These are phyloP conservation scores for Umbellularia californica DNA, from an alignment of 164 flowering plant genomes.

Conservation along the genomic window DNA sequence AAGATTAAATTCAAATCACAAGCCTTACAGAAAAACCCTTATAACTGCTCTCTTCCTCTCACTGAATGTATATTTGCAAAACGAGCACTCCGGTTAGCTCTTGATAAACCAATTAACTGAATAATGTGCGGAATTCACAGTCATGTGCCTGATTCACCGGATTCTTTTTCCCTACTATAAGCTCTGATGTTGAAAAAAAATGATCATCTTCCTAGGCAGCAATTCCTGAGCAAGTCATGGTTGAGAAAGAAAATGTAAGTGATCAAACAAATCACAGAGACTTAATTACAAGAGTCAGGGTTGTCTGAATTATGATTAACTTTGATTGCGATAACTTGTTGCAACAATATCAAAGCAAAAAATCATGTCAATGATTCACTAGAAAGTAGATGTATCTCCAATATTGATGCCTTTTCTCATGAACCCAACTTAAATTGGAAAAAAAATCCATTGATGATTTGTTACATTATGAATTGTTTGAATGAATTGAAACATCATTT, in stretches of 20 bases:
- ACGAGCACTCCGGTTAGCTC: slow-evolving; percentile 39
- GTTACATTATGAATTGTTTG: not conserved
- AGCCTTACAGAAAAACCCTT: slow-evolving; percentile 49
- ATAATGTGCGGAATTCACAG: slow-evolving; percentile 34
- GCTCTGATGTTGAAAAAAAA: slow-evolving; percentile 25
- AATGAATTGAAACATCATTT: not conserved
- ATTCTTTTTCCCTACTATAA: slow-evolving; percentile 43
- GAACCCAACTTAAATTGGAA: not conserved
- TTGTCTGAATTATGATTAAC: not conserved
- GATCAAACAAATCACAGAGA: not conserved
- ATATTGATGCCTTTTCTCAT: not conserved
- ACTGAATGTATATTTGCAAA: slow-evolving; percentile 27
- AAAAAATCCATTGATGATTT: not conserved
- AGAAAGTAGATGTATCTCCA: too few species aligned
- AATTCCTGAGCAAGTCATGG: slow-evolving; percentile 51
- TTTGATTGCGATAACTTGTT: not conserved
- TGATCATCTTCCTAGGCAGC: slow-evolving; percentile 53
- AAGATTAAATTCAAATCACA: slow-evolving; percentile 27
- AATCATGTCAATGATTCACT: not conserved
- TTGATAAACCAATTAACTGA: slow-evolving; percentile 36
- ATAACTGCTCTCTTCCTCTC: slow-evolving; percentile 22
- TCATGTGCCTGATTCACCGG: slow-evolving; percentile 30
- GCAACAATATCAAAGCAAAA: not conserved
- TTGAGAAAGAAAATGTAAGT: not conserved
- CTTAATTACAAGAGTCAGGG: not conserved